Conservation (phyloP, 495 filamentous ascomycete species). For the Penicillium lagena region DNA sequence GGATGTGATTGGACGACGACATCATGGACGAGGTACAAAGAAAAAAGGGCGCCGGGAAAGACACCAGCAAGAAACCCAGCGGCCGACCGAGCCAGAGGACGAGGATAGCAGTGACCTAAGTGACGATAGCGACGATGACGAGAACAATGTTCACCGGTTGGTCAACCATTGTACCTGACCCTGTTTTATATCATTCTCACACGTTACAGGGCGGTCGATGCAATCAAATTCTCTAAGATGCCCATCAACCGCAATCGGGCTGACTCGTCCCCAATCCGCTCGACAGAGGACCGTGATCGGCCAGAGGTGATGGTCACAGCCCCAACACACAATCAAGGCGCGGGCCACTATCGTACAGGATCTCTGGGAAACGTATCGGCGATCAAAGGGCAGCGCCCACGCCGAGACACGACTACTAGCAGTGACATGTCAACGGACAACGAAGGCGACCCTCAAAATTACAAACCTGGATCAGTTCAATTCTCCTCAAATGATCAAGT, state of each 20-base stretch:
- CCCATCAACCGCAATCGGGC: conserved; percentile 72
- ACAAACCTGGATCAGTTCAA: conserved; percentile 55
- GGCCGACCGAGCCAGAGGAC: conserved; percentile 78
- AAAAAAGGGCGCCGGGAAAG: conserved; percentile 31
- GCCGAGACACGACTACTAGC: conserved; percentile 83
- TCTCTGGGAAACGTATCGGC: conserved; percentile 68
- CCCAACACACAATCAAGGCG: conserved; percentile 43
- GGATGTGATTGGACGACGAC: conserved; percentile 65
- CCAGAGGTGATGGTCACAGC: conserved; percentile 52
- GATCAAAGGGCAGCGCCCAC: conserved; percentile 63
- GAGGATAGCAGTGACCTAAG: conserved; percentile 96
- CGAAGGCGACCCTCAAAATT: conserved; percentile 65
- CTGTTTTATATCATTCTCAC: conserved; percentile 10
- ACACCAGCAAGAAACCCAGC: conserved; percentile 44
- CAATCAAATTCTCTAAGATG: conserved; percentile 94
- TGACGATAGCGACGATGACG: conserved; percentile 92
- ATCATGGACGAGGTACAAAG: conserved; percentile 43
- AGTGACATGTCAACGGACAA: conserved; percentile 91
- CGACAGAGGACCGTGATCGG: conserved; percentile 40
- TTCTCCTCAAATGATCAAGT: conserved; percentile 42
- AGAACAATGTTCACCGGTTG: conserved; percentile 46
- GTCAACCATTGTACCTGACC: conserved; percentile 1
- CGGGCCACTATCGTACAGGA: conserved; percentile 53
- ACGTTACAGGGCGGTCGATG: conserved; percentile 51
- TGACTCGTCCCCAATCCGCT: conserved; percentile 78